Evolutionary conservation across 2,329 filamentous ascomycete species (phyloP).

Genomic region (Fusarium albidum): DNA sequence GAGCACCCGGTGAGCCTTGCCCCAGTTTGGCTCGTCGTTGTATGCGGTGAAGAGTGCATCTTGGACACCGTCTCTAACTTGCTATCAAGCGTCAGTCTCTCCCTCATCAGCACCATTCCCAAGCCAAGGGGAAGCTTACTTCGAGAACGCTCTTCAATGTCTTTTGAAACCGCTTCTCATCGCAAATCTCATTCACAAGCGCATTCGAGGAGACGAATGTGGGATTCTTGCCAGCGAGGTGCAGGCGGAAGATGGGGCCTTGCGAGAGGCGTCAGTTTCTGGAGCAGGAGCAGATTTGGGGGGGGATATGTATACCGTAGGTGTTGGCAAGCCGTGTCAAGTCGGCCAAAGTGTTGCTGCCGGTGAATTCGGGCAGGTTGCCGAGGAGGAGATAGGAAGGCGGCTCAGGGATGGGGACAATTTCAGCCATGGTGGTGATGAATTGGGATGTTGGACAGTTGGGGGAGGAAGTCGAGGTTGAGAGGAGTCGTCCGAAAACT

Average conservation of each 20-base stretch:
- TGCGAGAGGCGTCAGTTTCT: not conserved
- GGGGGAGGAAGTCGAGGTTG: not conserved
- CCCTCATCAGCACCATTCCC: no score
- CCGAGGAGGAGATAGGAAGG: constrained; percentile 71
- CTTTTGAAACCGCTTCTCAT: constrained; percentile 74
- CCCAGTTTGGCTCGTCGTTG: constrained; percentile 69
- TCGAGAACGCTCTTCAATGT: constrained; percentile 57
- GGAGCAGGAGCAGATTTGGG: not conserved
- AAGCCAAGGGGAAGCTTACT: constrained; percentile 3
- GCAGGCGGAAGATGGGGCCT: constrained; percentile 36
- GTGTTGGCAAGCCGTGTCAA: constrained; percentile 66
- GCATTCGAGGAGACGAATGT: constrained; percentile 61
- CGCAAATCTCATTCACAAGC: constrained; percentile 69
- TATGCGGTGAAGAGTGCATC: constrained; percentile 72
- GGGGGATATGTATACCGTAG: constrained; percentile 61
- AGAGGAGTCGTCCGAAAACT: not conserved
- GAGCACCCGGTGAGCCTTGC: constrained; percentile 70
- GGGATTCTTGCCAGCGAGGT: constrained; percentile 19
- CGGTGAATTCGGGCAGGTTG: constrained; percentile 70
- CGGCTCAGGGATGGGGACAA: constrained; percentile 67
- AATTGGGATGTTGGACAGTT: not conserved
- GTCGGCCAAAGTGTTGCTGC: constrained; percentile 64
- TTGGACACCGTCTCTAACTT: constrained; percentile 65
- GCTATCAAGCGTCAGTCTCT: not conserved
- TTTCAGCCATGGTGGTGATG: constrained; percentile 43